Evolutionary conservation across 1,284 basidiomycete species (phyloP).

Genomic region (Pseudozyma sp.): DNA sequence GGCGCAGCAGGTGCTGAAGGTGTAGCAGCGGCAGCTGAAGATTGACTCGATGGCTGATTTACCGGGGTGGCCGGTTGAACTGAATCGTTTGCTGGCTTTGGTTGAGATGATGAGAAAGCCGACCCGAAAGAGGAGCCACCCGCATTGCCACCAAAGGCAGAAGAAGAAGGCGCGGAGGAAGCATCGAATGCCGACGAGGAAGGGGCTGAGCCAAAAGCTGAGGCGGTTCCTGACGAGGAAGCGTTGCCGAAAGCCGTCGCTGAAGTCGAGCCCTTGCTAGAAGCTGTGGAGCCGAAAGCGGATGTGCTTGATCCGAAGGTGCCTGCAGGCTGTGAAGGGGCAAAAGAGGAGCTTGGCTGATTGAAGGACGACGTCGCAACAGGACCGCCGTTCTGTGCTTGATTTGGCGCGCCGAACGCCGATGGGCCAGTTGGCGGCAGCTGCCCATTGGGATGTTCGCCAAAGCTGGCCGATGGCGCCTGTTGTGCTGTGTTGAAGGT

Average conservation of each 20-base stretch:
- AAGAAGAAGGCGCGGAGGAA: background rate
- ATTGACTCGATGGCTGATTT: background rate
- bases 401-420: background rate
- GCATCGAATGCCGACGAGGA: constrained; percentile 25
- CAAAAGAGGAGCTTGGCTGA: constrained; percentile 15
- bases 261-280: background rate
- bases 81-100: background rate
- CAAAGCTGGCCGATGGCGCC: background rate
- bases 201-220: background rate
- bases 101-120: constrained; percentile 11
- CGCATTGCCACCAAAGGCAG: constrained; percentile 16
- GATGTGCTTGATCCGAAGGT: constrained; percentile 12
- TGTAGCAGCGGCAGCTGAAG: constrained; percentile 6
- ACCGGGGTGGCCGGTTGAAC: background rate
- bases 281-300: constrained; percentile 15
- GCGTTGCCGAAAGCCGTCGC: background rate
- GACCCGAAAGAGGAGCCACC: constrained; percentile 14
- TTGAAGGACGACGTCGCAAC: constrained; percentile 7
- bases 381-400: background rate
- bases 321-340: constrained; percentile 8
- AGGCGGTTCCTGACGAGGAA: no score
- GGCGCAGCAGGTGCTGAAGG: constrained; percentile 16
- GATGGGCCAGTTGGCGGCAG: background rate
- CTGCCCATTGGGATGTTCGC: background rate
- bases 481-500: constrained; percentile 28